Evolutionary conservation across 2,329 filamentous ascomycete species (phyloP).

Genomic region (Colletotrichum aenigma): DNA sequence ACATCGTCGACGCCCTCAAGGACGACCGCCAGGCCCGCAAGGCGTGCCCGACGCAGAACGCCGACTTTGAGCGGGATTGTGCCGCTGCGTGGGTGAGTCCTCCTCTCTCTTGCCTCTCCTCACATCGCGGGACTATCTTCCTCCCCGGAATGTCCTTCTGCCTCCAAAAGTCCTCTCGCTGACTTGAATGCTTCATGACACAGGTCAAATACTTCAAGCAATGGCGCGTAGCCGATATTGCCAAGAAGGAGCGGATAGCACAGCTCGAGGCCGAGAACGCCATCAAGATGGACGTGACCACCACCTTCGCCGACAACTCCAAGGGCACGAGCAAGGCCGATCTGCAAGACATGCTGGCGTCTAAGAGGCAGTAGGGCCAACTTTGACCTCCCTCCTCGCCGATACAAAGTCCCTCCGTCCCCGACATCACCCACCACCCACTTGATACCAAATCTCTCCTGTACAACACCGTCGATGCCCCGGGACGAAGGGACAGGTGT

Average conservation of each 20-base stretch:
- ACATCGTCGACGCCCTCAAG: conserved; percentile 73
- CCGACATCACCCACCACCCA: neutral
- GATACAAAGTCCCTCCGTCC: neutral
- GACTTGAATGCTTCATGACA: neutral
- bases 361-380: conserved; percentile 5
- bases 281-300: conserved; percentile 55
- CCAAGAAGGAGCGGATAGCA: conserved; percentile 80
- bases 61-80: conserved; percentile 82
- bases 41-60: conserved; percentile 44
- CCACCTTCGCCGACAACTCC: conserved; percentile 32
- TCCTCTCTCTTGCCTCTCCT: neutral
- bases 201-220: conserved; percentile 98
- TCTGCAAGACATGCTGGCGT: conserved; percentile 43
- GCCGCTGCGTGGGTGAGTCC: conserved; percentile 84
- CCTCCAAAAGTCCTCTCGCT: too few species aligned
- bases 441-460: conserved; percentile 3
- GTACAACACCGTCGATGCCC: conserved; percentile 1
- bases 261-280: conserved; percentile 77
- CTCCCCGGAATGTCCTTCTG: too few species aligned
- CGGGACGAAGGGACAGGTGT: neutral
- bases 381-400: neutral
- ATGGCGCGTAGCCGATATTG: conserved; percentile 88
- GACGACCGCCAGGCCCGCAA: conserved; percentile 42
- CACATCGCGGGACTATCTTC: too few species aligned
- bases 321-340: conserved; percentile 37